These are phyloP conservation scores for Hypoxylon sp. DNA, from an alignment of 2,329 filamentous ascomycete genomes.

Conservation along the genomic window DNA sequence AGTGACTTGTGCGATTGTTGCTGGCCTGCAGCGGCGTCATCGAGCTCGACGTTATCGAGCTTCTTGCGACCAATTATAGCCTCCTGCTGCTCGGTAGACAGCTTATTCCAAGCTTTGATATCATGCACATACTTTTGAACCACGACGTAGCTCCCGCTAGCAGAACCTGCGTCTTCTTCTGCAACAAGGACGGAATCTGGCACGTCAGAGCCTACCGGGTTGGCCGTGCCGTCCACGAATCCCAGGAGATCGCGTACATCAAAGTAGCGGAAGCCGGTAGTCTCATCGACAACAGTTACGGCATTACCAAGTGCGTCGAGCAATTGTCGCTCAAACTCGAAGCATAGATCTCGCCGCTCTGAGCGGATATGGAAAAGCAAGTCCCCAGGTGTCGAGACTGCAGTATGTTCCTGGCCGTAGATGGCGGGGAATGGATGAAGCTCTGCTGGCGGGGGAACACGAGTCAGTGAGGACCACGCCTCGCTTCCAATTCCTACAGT, in stretches of 20 bases:
- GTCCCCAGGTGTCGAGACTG: slow-evolving; percentile 69
- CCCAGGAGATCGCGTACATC: slow-evolving; percentile 71
- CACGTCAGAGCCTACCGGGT: slow-evolving; percentile 65
- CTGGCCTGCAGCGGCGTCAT: slow-evolving; percentile 61
- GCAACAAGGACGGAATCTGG: slow-evolving; percentile 61
- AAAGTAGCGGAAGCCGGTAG: slow-evolving; percentile 71
- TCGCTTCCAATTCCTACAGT: slow-evolving; percentile 68
- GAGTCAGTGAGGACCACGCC: slow-evolving; percentile 64
- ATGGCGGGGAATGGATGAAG: slow-evolving; percentile 66
- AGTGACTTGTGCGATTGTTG: slow-evolving; percentile 70
- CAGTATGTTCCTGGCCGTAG: slow-evolving; percentile 64
- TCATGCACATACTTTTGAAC: slow-evolving; percentile 72
- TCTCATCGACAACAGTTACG: slow-evolving; percentile 66
- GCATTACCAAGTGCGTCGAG: slow-evolving; percentile 63
- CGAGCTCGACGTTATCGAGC: slow-evolving; percentile 69
- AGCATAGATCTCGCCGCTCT: slow-evolving; percentile 69
- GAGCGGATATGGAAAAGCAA: slow-evolving; percentile 72
- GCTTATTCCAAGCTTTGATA: slow-evolving; percentile 61
- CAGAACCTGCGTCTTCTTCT: slow-evolving; percentile 57
- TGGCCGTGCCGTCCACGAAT: slow-evolving; percentile 73
- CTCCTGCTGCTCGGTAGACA: slow-evolving; percentile 68
- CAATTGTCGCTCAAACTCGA: slow-evolving; percentile 71
- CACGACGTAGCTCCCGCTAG: slow-evolving; percentile 70
- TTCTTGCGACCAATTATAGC: slow-evolving; percentile 71
- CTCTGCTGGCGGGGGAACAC: slow-evolving; percentile 63